phyloP scores from a whole-genome alignment of 192 early-diverging fungal genomes.

The Coemansia reversa region DNA sequence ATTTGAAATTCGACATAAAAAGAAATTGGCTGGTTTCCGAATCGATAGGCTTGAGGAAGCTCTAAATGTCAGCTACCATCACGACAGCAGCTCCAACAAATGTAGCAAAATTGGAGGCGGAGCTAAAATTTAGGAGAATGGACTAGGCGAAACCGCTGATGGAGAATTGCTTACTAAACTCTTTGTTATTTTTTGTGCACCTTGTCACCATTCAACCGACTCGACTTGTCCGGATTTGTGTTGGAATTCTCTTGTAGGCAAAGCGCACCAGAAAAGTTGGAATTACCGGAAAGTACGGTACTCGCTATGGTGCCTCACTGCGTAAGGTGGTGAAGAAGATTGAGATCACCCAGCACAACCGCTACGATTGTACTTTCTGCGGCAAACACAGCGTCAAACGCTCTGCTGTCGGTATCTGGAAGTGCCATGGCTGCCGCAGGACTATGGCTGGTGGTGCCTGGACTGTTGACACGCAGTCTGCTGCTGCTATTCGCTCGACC shows the following conservation, averaged over 20 bases:
- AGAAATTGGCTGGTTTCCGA: not conserved
- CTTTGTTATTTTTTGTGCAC: no score
- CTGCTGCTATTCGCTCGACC: constrained; percentile 87
- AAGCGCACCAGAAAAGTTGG: constrained; percentile 99
- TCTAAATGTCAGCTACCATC: not conserved
- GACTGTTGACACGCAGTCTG: constrained; percentile 81
- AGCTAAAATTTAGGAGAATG: no score
- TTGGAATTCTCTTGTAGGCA: constrained; percentile 56
- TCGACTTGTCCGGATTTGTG: not conserved
- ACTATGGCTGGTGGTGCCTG: constrained; percentile 96
- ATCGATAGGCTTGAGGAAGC: not conserved
- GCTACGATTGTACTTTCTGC: constrained; percentile 99
- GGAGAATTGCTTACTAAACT: no score
- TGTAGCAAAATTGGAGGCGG: not conserved
- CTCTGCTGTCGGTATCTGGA: constrained; percentile 97
- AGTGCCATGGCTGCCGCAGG: constrained; percentile 95
- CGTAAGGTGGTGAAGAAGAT: constrained; percentile 98
- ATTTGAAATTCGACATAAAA: constrained; percentile 1
- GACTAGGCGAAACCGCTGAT: no score
- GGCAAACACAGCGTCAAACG: constrained; percentile 97
- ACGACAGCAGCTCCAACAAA: no score
- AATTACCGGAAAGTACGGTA: constrained; percentile 99
- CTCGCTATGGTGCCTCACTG: constrained; percentile 99
- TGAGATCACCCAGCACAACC: constrained; percentile 99
- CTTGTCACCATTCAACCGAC: not conserved